phyloP scores from a whole-genome alignment of 345 rosid species.

The Acer negundo region DNA sequence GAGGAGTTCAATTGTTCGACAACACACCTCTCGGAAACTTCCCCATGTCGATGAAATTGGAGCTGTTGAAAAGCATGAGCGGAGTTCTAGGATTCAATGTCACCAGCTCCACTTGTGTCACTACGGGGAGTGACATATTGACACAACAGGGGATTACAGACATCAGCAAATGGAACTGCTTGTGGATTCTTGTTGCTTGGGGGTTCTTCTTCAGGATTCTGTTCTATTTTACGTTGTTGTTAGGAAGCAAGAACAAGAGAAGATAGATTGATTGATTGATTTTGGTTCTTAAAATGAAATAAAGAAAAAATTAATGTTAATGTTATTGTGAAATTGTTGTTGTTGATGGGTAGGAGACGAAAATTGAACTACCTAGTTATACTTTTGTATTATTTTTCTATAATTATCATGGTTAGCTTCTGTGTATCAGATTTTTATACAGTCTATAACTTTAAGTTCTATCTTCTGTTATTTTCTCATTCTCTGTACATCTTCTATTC shows the following conservation, averaged over 20 bases:
- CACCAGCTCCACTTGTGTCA: conserved; percentile 73
- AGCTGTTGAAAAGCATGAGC: conserved; percentile 61
- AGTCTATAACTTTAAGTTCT: not conserved
- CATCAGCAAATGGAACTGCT: conserved; percentile 77
- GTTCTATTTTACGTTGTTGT: conserved; percentile 70
- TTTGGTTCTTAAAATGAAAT: not conserved
- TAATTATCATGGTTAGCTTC: not conserved
- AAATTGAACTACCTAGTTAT: too few relatives aligned
- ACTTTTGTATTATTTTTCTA: too few relatives aligned
- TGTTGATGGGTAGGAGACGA: too few relatives aligned
- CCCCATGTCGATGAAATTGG: conserved; percentile 50
- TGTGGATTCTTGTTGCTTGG: conserved; percentile 90
- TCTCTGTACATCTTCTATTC: too few relatives aligned
- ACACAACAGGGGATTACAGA: conserved; percentile 74
- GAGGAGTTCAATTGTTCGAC: conserved; percentile 87
- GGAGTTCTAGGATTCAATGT: conserved; percentile 53
- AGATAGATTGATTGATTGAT: conserved; percentile 34
- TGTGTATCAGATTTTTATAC: not conserved
- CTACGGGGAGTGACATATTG: conserved; percentile 66
- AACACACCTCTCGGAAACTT: conserved; percentile 60
- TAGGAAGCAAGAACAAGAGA: conserved; percentile 93
- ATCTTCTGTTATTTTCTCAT: not conserved
- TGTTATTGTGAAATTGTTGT: too few relatives aligned
- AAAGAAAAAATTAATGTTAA: not conserved
- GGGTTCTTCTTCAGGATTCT: conserved; percentile 86